These are phyloP conservation scores for Auricularia sp. DNA, from an alignment of 768 basidiomycete species.

Conservation along the genomic window DNA sequence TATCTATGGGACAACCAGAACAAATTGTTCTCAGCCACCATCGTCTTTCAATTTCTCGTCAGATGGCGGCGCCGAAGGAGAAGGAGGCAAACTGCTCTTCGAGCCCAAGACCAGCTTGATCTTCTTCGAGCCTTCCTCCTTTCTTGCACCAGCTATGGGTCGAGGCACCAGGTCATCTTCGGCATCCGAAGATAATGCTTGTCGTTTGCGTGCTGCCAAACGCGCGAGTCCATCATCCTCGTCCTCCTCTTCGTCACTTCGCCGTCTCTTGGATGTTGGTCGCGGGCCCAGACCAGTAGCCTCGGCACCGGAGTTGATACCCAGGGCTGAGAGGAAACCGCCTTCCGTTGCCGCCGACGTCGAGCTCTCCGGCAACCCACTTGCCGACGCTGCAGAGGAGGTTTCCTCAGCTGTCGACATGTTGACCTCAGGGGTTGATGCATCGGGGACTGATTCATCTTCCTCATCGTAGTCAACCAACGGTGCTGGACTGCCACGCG, in stretches of 20 bases:
- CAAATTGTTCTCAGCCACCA: neutral
- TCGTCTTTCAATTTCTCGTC: slow-evolving; percentile 1
- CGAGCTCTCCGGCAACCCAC: neutral
- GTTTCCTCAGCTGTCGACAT: neutral
- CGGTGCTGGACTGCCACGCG: neutral
- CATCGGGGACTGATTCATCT: neutral
- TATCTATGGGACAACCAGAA: neutral
- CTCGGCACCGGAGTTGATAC: neutral
- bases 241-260: neutral
- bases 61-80: neutral
- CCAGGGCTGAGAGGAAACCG: neutral
- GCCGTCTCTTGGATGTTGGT: neutral
- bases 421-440: neutral
- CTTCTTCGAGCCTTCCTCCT: neutral
- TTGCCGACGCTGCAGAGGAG: neutral
- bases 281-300: neutral
- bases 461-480: neutral
- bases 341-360: neutral
- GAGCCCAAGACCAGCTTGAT: neutral
- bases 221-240: neutral
- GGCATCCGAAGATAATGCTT: neutral
- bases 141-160: neutral
- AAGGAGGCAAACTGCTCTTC: neutral
- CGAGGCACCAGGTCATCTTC: neutral
- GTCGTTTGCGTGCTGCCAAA: neutral